Evolutionary conservation across 176 grass and related monocot genomes (phyloP).

Genomic region (Aechmea fasciata): DNA sequence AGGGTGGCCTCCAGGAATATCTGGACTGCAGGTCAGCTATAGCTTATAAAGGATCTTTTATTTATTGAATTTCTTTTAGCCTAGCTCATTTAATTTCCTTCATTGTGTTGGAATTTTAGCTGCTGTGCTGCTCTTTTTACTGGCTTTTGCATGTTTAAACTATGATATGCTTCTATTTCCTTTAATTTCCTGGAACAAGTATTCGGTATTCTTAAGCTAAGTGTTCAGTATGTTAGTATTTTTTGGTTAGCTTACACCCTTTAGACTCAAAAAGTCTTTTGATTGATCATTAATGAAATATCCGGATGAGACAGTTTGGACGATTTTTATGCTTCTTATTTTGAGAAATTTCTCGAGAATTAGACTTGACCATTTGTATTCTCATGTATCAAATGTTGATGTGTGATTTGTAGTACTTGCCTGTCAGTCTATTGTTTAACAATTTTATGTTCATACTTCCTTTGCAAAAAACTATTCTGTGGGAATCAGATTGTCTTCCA

Average conservation of each 20-base stretch:
- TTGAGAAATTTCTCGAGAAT: too few relatives aligned
- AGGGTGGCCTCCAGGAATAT: slow-evolving; percentile 86
- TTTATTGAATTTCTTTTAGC: neutral
- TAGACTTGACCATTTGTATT: too few relatives aligned
- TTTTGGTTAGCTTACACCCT: too few relatives aligned
- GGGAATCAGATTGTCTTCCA: too few relatives aligned
- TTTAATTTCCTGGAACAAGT: neutral
- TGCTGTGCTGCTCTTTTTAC: neutral
- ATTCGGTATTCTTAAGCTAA: neutral
- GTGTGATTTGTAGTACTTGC: neutral
- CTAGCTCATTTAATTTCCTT: neutral
- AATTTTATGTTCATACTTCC: too few relatives aligned
- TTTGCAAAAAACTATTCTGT: too few relatives aligned
- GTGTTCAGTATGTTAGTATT: too few relatives aligned
- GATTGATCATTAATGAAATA: too few relatives aligned
- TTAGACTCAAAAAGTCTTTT: too few relatives aligned
- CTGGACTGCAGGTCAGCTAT: slow-evolving; percentile 73
- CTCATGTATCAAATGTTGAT: neutral
- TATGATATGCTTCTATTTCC: neutral
- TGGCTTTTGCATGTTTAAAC: neutral
- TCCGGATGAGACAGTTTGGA: neutral
- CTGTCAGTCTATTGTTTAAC: too few relatives aligned
- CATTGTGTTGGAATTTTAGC: neutral
- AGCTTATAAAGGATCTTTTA: neutral
- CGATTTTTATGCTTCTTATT: neutral